Percentiles rank a stretch among this genome's conserved stretches.
phyloP scores from a whole-genome alignment of 305 asterid species.

The Solanum aculeatissimum region DNA sequence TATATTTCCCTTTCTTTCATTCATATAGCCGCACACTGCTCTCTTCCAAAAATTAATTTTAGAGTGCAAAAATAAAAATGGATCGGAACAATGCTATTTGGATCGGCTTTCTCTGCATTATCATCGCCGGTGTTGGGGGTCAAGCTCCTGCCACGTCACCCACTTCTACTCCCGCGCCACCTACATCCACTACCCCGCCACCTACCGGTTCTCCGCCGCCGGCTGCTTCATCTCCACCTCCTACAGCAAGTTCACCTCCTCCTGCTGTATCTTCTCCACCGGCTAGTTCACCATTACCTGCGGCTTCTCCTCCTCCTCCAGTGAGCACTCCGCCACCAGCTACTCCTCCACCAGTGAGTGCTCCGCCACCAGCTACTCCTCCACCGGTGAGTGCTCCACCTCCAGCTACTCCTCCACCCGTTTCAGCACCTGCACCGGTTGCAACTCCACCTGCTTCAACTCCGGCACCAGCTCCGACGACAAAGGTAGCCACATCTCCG shows the following conservation, averaged over 20 bases:
- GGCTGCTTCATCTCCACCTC: not conserved
- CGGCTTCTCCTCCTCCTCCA: conserved; percentile 17
- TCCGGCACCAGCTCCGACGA: conserved; percentile 36
- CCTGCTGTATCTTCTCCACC: conserved; percentile 15
- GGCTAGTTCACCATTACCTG: conserved; percentile 13
- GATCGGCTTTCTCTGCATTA: conserved; percentile 38
- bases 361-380: conserved; percentile 17
- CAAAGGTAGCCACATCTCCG: conserved; percentile 22
- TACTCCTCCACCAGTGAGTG: conserved; percentile 31
- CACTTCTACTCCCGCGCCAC: conserved; percentile 5
- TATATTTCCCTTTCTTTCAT: not conserved
- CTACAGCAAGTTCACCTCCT: conserved; percentile 16
- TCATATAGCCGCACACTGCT: not conserved
- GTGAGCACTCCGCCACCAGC: conserved; percentile 24
- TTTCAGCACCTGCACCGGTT: conserved; percentile 45
- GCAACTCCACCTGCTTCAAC: conserved; percentile 31
- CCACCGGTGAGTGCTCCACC: conserved; percentile 4
- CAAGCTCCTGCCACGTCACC: conserved; percentile 44
- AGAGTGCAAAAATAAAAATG: conserved; percentile 14
- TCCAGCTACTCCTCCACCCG: conserved; percentile 3
- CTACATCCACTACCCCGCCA: conserved; percentile 8
- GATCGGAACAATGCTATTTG: conserved; percentile 11
- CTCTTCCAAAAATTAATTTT: not conserved
- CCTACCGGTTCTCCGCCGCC: conserved; percentile 23
- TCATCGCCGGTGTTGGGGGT: conserved; percentile 32